These are phyloP conservation scores for Clavispora phyllophila DNA, from an alignment of 805 yeast genomes.

Conservation along the genomic window DNA sequence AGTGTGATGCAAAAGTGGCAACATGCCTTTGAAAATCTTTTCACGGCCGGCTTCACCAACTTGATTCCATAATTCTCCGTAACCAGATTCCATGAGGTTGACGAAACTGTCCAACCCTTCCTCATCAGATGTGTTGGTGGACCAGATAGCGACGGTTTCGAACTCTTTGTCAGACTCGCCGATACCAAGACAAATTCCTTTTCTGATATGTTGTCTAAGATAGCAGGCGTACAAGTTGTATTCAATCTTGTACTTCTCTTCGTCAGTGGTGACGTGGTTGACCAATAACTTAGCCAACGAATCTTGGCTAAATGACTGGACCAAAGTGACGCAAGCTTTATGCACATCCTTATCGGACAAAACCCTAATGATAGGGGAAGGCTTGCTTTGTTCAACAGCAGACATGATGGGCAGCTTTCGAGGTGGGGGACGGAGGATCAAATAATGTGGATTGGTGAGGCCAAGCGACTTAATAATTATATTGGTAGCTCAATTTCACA, in stretches of 20 bases:
- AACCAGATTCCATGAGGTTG: conserved; percentile 49
- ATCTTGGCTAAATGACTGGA: conserved; percentile 32
- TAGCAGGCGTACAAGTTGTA: conserved; percentile 44
- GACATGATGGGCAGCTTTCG: neutral
- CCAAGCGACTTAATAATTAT: conserved; percentile 5
- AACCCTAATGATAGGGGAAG: conserved; percentile 3
- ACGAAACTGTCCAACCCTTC: conserved; percentile 42
- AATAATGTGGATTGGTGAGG: neutral
- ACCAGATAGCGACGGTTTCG: conserved; percentile 55
- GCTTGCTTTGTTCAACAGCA: neutral
- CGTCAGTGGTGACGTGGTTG: conserved; percentile 8
- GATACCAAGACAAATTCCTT: conserved; percentile 47
- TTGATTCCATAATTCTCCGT: conserved; percentile 45
- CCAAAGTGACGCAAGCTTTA: conserved; percentile 35
- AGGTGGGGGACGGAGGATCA: neutral
- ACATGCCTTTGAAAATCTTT: conserved; percentile 46
- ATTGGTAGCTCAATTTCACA: conserved; percentile 18
- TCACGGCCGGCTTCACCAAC: conserved; percentile 44
- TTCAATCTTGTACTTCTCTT: conserved; percentile 7
- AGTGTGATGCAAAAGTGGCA: conserved; percentile 47
- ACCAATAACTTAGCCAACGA: conserved; percentile 25
- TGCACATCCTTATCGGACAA: conserved; percentile 16
- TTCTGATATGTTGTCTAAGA: conserved; percentile 43
- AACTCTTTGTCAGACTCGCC: conserved; percentile 40
- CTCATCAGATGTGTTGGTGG: conserved; percentile 39